These are phyloP conservation scores for Phlebopus sp. DNA, from an alignment of 1,284 basidiomycete species.

Conservation along the genomic window DNA sequence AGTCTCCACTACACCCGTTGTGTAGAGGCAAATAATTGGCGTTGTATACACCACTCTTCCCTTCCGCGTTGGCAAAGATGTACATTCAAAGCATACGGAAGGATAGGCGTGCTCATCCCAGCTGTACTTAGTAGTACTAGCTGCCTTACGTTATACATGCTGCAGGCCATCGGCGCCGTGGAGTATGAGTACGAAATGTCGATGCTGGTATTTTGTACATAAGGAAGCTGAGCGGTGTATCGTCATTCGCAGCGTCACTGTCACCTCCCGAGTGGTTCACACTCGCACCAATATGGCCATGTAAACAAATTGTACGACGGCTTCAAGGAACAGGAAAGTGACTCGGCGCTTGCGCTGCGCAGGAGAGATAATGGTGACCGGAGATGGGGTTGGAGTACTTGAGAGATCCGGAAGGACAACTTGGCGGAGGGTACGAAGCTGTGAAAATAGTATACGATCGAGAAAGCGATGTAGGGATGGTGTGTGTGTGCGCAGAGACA, in stretches of 20 bases:
- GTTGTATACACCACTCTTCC: too few species aligned
- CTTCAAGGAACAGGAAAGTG: slow-evolving; percentile 76
- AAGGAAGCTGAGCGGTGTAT: too few species aligned
- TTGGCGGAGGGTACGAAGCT: slow-evolving; percentile 90
- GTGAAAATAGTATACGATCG: background rate
- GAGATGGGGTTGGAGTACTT: slow-evolving; percentile 33
- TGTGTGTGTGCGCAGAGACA: background rate
- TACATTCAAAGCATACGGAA: too few species aligned
- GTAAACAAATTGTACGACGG: slow-evolving; percentile 76
- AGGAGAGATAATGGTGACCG: slow-evolving; percentile 62
- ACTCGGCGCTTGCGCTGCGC: slow-evolving; percentile 80
- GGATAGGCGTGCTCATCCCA: too few species aligned
- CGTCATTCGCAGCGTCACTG: too few species aligned
- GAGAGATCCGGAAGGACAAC: slow-evolving; percentile 73
- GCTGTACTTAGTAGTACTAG: too few species aligned
- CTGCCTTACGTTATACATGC: too few species aligned
- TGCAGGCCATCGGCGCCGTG: too few species aligned
- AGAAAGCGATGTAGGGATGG: slow-evolving; percentile 1
- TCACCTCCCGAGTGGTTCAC: slow-evolving; percentile 20
- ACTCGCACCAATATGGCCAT: slow-evolving; percentile 76
- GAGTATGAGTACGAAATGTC: too few species aligned
- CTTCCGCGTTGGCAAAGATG: too few species aligned
- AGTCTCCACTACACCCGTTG: slow-evolving; percentile 1
- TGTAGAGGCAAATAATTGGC: background rate
- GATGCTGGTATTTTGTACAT: too few species aligned